Conservation (phyloP, 345 rosid species). For the Eucalyptus tenuipes region DNA sequence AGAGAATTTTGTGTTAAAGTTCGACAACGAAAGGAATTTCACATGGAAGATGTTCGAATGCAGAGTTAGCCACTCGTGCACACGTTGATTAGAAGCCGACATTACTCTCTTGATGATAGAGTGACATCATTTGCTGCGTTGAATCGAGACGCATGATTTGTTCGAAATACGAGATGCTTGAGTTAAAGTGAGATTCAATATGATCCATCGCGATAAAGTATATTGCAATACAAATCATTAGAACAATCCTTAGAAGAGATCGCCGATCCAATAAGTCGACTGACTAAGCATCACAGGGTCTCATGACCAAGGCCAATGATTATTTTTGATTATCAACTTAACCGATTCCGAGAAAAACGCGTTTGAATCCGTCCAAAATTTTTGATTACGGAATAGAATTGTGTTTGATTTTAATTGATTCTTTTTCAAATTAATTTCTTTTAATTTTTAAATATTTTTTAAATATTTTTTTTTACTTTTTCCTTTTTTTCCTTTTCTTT, state of each 20-base stretch:
- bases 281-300: neutral
- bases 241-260: neutral
- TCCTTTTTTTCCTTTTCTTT: too few species aligned
- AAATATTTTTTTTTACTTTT: too few species aligned
- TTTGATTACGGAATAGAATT: too few species aligned
- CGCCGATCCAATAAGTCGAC: neutral
- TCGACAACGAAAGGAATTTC: neutral
- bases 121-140: neutral
- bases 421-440: too few species aligned
- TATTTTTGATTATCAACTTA: too few species aligned
- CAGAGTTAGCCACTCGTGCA: neutral
- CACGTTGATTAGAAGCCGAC: neutral
- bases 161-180: accelerated
- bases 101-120: neutral
- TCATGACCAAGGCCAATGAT: neutral
- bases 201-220: neutral
- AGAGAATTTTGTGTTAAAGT: too few species aligned
- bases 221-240: neutral
- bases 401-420: too few species aligned
- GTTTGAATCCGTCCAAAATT: too few species aligned
- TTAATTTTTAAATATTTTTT: too few species aligned
- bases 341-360: too few species aligned
- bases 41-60: neutral
- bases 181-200: neutral
- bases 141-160: accelerated